phyloP scores from a whole-genome alignment of 2,329 filamentous ascomycete species.

The Xylariaceae sp. region DNA sequence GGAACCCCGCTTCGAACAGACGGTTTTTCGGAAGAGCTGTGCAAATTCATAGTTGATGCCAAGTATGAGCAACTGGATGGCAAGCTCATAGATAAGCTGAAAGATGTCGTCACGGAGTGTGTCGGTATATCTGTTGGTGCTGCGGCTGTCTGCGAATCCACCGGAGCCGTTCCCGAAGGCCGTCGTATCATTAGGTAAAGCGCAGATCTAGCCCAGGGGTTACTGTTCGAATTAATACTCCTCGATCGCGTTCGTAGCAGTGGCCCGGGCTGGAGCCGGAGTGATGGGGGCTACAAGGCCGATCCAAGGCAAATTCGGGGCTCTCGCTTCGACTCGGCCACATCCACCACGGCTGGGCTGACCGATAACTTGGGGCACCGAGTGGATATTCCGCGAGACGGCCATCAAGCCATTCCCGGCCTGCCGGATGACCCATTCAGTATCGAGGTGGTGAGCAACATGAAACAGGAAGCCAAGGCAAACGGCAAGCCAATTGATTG shows the following conservation, averaged over 20 bases:
- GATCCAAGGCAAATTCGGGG: conserved; percentile 23
- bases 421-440: conserved; percentile 26
- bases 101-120: conserved; percentile 22
- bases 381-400: conserved; percentile 23
- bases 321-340: conserved; percentile 21
- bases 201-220: conserved; percentile 28
- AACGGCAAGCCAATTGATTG: conserved; percentile 9
- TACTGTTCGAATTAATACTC: conserved; percentile 27
- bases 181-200: conserved; percentile 19
- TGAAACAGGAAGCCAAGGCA: conserved; percentile 11
- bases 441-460: conserved; percentile 23
- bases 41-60: conserved; percentile 18
- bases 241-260: conserved; percentile 26
- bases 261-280: conserved; percentile 23
- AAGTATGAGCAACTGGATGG: conserved; percentile 15
- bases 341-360: conserved; percentile 13
- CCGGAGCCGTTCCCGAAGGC: conserved; percentile 31
- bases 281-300: conserved; percentile 20
- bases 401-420: conserved; percentile 25
- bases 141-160: conserved; percentile 20
- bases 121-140: conserved; percentile 24
- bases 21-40: conserved; percentile 14
- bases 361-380: conserved; percentile 15
- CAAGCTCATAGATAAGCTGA: conserved; percentile 19
- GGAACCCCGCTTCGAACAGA: background rate